Evolutionary conservation across 129 eudicot genomes (phyloP), one percentile per base, ranked within the genome.

Genomic region (Chrysanthemum seticuspe): DNA sequence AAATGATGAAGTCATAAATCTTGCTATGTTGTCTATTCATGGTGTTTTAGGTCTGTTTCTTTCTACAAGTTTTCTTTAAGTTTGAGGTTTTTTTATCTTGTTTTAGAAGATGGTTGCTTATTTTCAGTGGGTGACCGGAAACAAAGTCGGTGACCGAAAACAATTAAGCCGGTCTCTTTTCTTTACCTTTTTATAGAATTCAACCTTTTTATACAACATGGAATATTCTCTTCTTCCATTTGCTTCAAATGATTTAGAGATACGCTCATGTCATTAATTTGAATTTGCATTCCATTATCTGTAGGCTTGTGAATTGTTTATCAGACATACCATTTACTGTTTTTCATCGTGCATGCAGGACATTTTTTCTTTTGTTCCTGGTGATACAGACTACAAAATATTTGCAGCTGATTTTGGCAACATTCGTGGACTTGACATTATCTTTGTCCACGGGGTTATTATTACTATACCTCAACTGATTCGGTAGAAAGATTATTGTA

Each of bases 401-500:
- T 91, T 95, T 75, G 85, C 99, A 53, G 79, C 78, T 0, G 99
- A 95, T 75, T 88, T 81, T 73, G 99, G 94, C 53, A 81, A 81
- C 83, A 85, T 95, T 83, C 99, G 95, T 81, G 99, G 99, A 61
- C 83, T 90, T 76, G 99, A 95, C 78, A 86, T 95, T 48, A 95
- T 95, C 82, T 88, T 88, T 77, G 84, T 95, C 72, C 85, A 82
- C 14, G 95, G 97, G 96, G 97, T 69, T 90, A 87, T 63, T 88
- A 65, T 81, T 95, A 95, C 83, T 97, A 95, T 82, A 95, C 99
- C 80, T 71, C 96, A 58, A 72, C 80, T 67, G 99, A 95, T 82
- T 86, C 97, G 1, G 91, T 95, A 81, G 97, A 95, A 78, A 90
- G 97, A 90, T 82, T 95, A 88, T 75, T 95, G 99, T 95, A 95